Conservation (phyloP, 768 basidiomycete genomes). For the Pleurotus djamor region DNA sequence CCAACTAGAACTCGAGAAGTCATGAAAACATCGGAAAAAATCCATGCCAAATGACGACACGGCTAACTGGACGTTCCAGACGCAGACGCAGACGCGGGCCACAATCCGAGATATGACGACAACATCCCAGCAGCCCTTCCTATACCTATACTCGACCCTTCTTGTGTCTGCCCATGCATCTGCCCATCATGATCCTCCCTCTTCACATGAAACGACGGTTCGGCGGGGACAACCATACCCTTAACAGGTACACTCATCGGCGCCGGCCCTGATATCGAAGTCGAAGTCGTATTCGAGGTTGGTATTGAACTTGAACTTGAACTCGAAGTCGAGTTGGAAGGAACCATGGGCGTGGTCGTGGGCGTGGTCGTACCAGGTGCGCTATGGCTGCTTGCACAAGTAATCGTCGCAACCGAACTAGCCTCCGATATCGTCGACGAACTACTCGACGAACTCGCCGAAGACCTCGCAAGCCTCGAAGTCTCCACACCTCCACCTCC, state of each 20-base stretch:
- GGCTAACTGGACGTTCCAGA: no score
- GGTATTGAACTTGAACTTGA: no score
- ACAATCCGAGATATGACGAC: conserved; percentile 4
- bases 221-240: background rate
- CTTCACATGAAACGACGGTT: background rate
- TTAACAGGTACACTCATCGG: background rate
- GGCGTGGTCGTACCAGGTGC: no score
- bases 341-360: no score
- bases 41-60: no score
- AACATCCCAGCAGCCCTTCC: conserved; percentile 5
- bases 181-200: background rate
- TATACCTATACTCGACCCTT: background rate
- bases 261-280: background rate
- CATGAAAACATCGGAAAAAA: no score
- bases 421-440: background rate
- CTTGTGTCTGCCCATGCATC: background rate
- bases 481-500: no score
- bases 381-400: no score
- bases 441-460: background rate
- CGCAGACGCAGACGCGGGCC: background rate
- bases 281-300: no score
- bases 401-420: background rate
- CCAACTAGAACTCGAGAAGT: no score
- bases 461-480: background rate
- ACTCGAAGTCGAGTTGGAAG: no score